Evolutionary conservation across 2,329 filamentous ascomycete genomes (phyloP), one percentile per base, ranked within the genome.

Genomic region (Talaromyces sp.): DNA sequence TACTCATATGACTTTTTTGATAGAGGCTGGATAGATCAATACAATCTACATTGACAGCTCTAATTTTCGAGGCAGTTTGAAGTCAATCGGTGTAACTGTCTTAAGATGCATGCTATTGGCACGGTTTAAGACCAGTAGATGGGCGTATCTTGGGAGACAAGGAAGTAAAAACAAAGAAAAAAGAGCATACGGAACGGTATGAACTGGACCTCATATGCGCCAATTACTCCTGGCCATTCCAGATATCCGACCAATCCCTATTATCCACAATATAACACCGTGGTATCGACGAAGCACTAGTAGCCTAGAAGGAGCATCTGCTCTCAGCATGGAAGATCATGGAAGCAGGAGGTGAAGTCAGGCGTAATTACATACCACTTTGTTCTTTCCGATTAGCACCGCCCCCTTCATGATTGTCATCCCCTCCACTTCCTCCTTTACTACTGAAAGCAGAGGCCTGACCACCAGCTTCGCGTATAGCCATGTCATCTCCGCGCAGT

Each of bases 401-500:
- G 10, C 60, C 65, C 48, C 63, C 66, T 39, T 63, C 65, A 17
- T 39, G 21, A 39, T 56, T 33, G 17, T 33, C 36, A 37, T 55
- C 45, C 1, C 46, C 21, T 41, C 46, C 33, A 54, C 68, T 69
- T 17, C 66, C 68, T 37, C 66, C 65, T 46, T 64, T 65, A 22
- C 36, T 43, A 52, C 31, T 22, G 25, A 68, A 73, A 2, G 73
- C 75, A 59, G 63, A 70, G 7, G 81, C 82, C 22, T 77, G 78
- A 56, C 81, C 79, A 13, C 81, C 81, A 0, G 86, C 86, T 63
- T 85, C 82, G 65, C 78, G 79, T 58, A 91, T 89, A 0, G 80
- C 89, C 65, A 88, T 78, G 45, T 91, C 89, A 73, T 97, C 94
- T 59, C 94, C 94, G 62, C 94, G 83, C 65, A 99, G 75, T 77